phyloP scores from a whole-genome alignment of 257 asterid genomes.

The Eustoma russellianum region DNA sequence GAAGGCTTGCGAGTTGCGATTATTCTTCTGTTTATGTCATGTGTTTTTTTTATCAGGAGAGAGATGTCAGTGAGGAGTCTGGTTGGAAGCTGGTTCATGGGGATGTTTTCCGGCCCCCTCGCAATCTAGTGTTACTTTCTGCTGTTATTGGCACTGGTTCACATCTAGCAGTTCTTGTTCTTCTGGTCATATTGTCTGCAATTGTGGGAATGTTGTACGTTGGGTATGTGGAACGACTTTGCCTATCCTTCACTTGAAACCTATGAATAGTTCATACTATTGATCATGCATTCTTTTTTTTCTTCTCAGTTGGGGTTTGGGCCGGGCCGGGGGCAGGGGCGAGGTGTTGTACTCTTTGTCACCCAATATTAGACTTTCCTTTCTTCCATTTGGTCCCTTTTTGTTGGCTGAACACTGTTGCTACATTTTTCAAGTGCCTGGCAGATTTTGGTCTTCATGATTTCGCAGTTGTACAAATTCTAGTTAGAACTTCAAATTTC shows the following conservation, averaged over 20 bases:
- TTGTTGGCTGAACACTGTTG: neutral
- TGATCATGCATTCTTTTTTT: too few relatives aligned
- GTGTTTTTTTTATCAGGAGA: constrained; percentile 29
- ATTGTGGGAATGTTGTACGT: constrained; percentile 53
- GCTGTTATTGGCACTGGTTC: constrained; percentile 61
- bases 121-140: constrained; percentile 33
- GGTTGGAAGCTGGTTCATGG: constrained; percentile 70
- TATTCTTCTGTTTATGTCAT: neutral
- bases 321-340: too few relatives aligned
- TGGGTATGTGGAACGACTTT: constrained; percentile 50
- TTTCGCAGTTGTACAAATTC: too few relatives aligned
- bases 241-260: neutral
- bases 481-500: neutral
- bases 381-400: neutral
- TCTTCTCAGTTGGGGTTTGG: too few relatives aligned
- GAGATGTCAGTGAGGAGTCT: constrained; percentile 59
- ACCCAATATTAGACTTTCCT: neutral
- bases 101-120: constrained; percentile 53
- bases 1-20: neutral
- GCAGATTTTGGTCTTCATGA: too few relatives aligned
- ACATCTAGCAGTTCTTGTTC: constrained; percentile 48
- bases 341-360: too few relatives aligned
- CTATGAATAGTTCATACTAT: too few relatives aligned
- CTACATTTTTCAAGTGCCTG: too few relatives aligned
- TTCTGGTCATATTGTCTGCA: constrained; percentile 45